Evolutionary conservation across 352 stramenopile species (phyloP), one percentile per base, ranked within the genome.

Genomic region (Elongisporangium undulatum): DNA sequence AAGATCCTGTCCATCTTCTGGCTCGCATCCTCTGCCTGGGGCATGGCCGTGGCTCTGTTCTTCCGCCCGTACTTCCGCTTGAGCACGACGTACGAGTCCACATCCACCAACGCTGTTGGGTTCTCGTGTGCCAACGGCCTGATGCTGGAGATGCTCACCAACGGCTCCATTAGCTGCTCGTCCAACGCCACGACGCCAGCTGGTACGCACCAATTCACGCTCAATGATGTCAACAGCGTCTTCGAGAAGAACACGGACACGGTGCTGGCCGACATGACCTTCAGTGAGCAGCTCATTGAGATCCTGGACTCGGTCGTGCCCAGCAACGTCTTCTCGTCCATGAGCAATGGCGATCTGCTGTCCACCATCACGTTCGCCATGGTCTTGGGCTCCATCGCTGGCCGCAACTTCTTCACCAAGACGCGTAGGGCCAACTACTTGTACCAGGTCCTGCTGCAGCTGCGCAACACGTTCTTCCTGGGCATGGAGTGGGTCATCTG

Each of bases 311-410:
- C 75, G 3, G 58, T 92, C n/a, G n/a, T n/a, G n/a, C n/a, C n/a
- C n/a, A n/a, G n/a, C n/a, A n/a, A n/a, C n/a, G n/a, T n/a, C n/a
- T n/a, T n/a, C n/a, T 8, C 38, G 0, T 72, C 80, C 3, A 54
- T 94, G 19, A 55, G 68, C 21, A 75, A 83, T 15, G 68, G 68
- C 16, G 69, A 89, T 45, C 24, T 90, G 39, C 57, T 90, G 8
- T 74, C 75, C 2, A 78, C 85, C 41, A 89, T 92, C 59, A 77
- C 74, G 7, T 92, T 92, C 53, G 76, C 82, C 23, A 87, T 89
- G 68, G 65, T 85, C 3, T 59, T 93, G 13, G 82, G 82, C 3
- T 74, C 76, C 0, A 68, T 89, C 38, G 77, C 78, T 2, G 81
- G 79, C 0, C 72, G 72, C 24, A 80, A 58, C 53, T 87, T 77